Conservation (phyloP, 2,329 filamentous ascomycete genomes). For the Ophiostoma himal-ulmi region DNA sequence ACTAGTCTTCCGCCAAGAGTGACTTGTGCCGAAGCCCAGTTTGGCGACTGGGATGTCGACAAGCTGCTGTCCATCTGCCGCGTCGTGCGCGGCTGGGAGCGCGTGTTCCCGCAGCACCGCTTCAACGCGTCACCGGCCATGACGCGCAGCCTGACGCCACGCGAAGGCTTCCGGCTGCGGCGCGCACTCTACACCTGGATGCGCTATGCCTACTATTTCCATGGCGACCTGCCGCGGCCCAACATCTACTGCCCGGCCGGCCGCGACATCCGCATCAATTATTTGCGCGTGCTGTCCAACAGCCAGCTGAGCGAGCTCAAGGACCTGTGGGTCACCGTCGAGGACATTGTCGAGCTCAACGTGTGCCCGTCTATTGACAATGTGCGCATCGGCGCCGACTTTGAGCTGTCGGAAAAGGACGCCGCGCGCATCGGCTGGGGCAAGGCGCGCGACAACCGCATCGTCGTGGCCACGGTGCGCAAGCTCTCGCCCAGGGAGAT, state of each 20-base stretch:
- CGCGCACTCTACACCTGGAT: constrained; percentile 50
- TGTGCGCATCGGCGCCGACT: constrained; percentile 31
- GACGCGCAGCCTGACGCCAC: constrained; percentile 38
- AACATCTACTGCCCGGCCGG: constrained; percentile 25
- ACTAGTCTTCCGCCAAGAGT: background rate
- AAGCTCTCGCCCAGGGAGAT: constrained; percentile 48
- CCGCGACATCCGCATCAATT: constrained; percentile 38
- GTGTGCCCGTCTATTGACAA: constrained; percentile 43
- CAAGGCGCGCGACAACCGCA: constrained; percentile 29
- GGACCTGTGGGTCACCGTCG: constrained; percentile 43
- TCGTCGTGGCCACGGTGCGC: constrained; percentile 36
- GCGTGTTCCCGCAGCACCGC: constrained; percentile 34
- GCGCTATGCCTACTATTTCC: constrained; percentile 49
- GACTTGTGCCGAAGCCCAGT: constrained; percentile 19
- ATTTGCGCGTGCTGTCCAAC: constrained; percentile 42
- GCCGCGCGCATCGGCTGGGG: constrained; percentile 32
- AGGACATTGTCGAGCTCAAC: constrained; percentile 41
- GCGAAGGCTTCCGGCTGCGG: constrained; percentile 45
- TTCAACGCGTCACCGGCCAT: constrained; percentile 41
- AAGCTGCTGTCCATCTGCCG: constrained; percentile 33
- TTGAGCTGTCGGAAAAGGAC: constrained; percentile 27
- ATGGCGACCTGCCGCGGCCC: constrained; percentile 37
- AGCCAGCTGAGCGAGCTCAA: constrained; percentile 41
- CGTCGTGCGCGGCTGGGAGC: constrained; percentile 38
- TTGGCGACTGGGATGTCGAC: constrained; percentile 30